Conservation (phyloP, 2,329 filamentous ascomycete species). For the Rutstroemia sp. region DNA sequence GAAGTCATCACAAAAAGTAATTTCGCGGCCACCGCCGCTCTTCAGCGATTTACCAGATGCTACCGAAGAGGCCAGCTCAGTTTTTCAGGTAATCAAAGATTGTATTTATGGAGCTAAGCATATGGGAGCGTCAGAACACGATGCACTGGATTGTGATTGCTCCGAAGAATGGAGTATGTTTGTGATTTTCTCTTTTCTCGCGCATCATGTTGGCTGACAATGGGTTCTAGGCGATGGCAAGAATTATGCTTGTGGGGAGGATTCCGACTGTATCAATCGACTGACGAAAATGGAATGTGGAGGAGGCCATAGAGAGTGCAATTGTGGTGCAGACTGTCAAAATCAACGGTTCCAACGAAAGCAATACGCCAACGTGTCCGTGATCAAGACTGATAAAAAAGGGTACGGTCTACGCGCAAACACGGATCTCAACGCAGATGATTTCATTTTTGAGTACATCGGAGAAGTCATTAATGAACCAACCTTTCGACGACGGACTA, state of each 20-base stretch:
- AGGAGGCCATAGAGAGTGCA: slow-evolving; percentile 57
- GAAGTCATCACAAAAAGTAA: slow-evolving; percentile 64
- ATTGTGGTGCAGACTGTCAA: slow-evolving; percentile 80
- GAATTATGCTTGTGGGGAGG: slow-evolving; percentile 88
- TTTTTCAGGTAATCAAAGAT: slow-evolving; percentile 74
- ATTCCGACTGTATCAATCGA: slow-evolving; percentile 97
- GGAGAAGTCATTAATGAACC: slow-evolving; percentile 95
- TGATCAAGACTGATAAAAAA: slow-evolving; percentile 98
- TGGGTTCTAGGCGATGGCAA: slow-evolving; percentile 43
- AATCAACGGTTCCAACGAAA: slow-evolving; percentile 92
- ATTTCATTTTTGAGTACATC: slow-evolving; percentile 98
- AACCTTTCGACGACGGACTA: slow-evolving; percentile 81
- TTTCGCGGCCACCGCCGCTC: slow-evolving; percentile 54
- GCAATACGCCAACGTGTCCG: slow-evolving; percentile 83
- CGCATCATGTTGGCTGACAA: slow-evolving; percentile 27
- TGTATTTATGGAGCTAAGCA: slow-evolving; percentile 90
- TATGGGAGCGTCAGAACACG: slow-evolving; percentile 86
- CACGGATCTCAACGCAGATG: slow-evolving; percentile 65
- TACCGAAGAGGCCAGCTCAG: slow-evolving; percentile 65
- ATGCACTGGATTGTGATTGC: slow-evolving; percentile 89
- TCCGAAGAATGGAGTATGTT: slow-evolving; percentile 87
- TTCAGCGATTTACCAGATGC: slow-evolving; percentile 72
- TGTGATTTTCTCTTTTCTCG: not conserved
- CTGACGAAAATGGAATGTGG: slow-evolving; percentile 97
- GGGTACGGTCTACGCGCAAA: slow-evolving; percentile 87